Evolutionary conservation across 805 yeast genomes (phyloP).

Genomic region (Cyberlindnera euphorbiae): DNA sequence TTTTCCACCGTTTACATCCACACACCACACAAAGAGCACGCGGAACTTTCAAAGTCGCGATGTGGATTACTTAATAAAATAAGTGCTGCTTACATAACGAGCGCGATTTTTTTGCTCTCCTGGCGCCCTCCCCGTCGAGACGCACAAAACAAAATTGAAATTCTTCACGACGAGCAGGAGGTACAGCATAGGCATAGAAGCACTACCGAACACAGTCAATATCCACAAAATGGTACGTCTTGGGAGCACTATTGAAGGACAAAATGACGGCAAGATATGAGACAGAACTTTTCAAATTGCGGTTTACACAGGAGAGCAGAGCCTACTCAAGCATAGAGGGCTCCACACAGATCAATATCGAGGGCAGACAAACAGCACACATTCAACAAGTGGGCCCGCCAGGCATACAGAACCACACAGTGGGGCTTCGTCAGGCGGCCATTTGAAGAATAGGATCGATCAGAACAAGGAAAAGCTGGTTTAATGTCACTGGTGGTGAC

Average conservation of each 20-base stretch:
- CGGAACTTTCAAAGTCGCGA: background rate
- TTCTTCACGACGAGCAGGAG: slow-evolving; percentile 16
- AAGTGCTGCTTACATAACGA: slow-evolving; percentile 2
- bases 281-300: too few species aligned
- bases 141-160: slow-evolving; percentile 18
- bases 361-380: too few species aligned
- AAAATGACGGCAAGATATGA: background rate
- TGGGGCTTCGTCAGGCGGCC: too few species aligned
- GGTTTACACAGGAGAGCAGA: background rate
- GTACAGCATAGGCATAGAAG: slow-evolving; percentile 1
- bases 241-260: background rate
- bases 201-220: background rate
- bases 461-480: too few species aligned
- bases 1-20: background rate
- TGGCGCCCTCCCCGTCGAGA: slow-evolving; percentile 5
- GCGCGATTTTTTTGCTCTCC: slow-evolving; percentile 2
- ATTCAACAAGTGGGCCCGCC: too few species aligned
- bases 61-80: background rate
- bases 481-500: too few species aligned
- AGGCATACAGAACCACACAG: too few species aligned
- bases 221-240: slow-evolving; percentile 19
- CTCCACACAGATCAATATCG: too few species aligned
- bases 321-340: too few species aligned
- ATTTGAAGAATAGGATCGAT: too few species aligned
- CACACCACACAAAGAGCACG: slow-evolving; percentile 6